Base-by-base conservation (phyloP, 208 protist genomes). In the Leishmania amazonensis region DNA sequence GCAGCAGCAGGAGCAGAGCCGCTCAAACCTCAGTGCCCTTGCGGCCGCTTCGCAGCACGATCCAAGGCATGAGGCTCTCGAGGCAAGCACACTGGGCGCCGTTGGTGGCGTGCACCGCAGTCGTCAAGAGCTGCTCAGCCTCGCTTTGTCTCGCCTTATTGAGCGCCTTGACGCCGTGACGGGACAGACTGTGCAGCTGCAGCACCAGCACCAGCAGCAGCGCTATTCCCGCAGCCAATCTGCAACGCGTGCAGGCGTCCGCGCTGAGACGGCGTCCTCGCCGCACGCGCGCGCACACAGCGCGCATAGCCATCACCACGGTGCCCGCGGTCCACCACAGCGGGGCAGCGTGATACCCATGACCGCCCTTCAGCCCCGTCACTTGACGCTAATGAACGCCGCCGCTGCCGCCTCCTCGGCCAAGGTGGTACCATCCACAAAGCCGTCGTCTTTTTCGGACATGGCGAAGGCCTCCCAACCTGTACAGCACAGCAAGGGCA, bases 111-210 rank as follows among this genome's bases (percentile, higher is more conserved):
- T 31, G 40, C 19, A 15, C 72, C 35, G 75, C 58, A 65, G 58
- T 11, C 76, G 64, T 15, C 19, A 73, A 21, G 76, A 80, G 60
- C 15, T 64, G 24, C 54, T 80, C 47, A 70, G 45, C 60, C 76
- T 24, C 62, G n/a, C 67, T 8, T 68, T 84, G 35, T 72, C 72
- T 3, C 31, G 49, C 15, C 79, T 91, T 58, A 81, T 70, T 75
- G 80, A 88, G n/a, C 80, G 84, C 3, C 81, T 91, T 24, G 86
- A 91, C 31, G 54, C 57, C 24, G 47, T 91, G 54, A 81, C 77
- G 28, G 54, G 80, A 7, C 47, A 81, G 57, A 72, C 84, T 9
- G 15, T 62, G 60, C 74, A 68, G 62, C 75, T 68, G 58, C 40
- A 21, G 31, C 45, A 47, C 19, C 80, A 49, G 13, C 73, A 45